Evolutionary conservation across 2,329 filamentous ascomycete species (phyloP), one percentile per base, ranked within the genome.

Genomic region (Orbilia javanica): DNA sequence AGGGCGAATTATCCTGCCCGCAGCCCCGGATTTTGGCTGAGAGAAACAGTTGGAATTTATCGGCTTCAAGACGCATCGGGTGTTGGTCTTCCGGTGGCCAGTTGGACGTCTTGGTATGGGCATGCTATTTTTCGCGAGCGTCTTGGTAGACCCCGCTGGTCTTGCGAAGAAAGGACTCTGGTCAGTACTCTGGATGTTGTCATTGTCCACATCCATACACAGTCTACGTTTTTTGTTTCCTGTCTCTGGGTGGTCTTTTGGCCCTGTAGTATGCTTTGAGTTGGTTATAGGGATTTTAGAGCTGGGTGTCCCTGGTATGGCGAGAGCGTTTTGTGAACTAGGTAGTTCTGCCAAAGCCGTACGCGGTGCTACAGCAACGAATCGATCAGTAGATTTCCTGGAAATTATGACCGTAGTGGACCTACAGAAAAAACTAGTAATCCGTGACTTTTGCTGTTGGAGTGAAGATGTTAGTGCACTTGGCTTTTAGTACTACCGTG

Each of bases 401-500:
- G 5, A 27, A 5, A 22, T 22, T 18, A 8, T 8, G 18, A n/a
- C 29, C 5, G 25, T 2, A 0, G 46, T 1, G 20, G 5, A 13
- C 8, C 52, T 39, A 78, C 74, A 15, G 27, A 78, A 78, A 57
- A 67, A 78, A 11, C 67, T 53, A 13, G 74, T 78, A n/a, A 78
- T 78, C 7, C 60, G 31, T n/a, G 62, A 31, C 36, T 68, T 71
- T 36, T 34, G 42, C 44, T 55, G 18, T 42, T 62, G n/a, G 6
- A 25, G 2, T 31, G 48, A 70, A 34, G 83, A 83, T 18, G 85
- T 82, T 8, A 53, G 31, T 15, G 85, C 80, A 82, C 83, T 81
- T 81, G 79, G 7, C 11, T 42, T n/a, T 60, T 11, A 29, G 10
- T 68, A 20, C 8, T 15, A 5, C n/a, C 3, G 8, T 25, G 13